Evolutionary conservation across 345 rosid genomes (phyloP), one percentile per base, ranked within the genome.

Genomic region (Acer saccharum): DNA sequence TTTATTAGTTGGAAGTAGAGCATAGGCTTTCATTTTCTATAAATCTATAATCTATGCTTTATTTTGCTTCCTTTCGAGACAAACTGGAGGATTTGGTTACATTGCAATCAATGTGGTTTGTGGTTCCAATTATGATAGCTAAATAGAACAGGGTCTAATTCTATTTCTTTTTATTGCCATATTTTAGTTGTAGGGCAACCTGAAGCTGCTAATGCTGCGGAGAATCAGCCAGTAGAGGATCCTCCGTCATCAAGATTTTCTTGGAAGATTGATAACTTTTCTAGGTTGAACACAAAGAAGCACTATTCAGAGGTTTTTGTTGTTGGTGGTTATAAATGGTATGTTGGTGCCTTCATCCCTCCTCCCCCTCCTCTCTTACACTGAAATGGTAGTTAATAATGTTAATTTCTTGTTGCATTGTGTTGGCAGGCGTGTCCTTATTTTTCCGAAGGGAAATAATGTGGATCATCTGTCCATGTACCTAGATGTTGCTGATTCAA

Each of bases 271-370:
- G 90, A 88, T 12, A 86, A 88, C 80, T 96, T 96, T 78, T 78
- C 98, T 68, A 89, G 92, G 88, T 75, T 88, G 83, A 91, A 91
- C 81, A 85, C 89, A 13, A 87, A 89, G 87, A 90, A 88, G 88
- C 91, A 82, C 76, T 94, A 89, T 83, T 96, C 99, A 0, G 99
- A 92, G 6, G 66, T 80, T 39, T 96, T 96, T 60, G 35, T 84
- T 3, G 99, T 93, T 72, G 98, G 98, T 65, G 90, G 98, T 73
- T 94, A 85, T 86, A 94, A 90, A 90, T 96, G 99, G 99, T 96
- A 87, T 62, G 79, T 17, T 70, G 29, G 13, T 58, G 0, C 39
- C 58, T 17, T n/a, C 74, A 57, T 55, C 16, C 39, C 18, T 27
- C 25, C 74, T 55, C 57, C 16, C 39, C 18, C 35, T 17, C 21